phyloP scores from a whole-genome alignment of 1,284 basidiomycete genomes.

The Sphaerobolus stellatus region DNA sequence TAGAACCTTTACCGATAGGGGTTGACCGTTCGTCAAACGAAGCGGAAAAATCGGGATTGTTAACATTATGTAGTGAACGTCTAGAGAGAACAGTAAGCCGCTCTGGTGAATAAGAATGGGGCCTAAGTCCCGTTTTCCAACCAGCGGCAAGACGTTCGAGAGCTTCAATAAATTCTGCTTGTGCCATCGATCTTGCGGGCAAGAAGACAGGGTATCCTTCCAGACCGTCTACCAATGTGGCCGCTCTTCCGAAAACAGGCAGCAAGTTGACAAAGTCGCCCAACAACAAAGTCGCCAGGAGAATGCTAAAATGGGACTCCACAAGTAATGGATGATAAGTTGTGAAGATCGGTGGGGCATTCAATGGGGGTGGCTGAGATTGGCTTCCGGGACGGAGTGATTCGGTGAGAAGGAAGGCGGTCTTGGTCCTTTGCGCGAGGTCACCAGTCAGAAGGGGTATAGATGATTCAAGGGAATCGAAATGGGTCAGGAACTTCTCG shows the following conservation, averaged over 20 bases:
- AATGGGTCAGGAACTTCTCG: constrained; percentile 75
- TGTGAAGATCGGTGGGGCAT: constrained; percentile 59
- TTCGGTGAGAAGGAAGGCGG: constrained; percentile 67
- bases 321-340: constrained; percentile 84
- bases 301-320: constrained; percentile 75
- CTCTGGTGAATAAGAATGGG: constrained; percentile 46
- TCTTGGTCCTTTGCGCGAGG: constrained; percentile 54
- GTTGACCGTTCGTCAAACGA: background rate
- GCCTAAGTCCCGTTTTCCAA: constrained; percentile 61
- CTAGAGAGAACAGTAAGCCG: constrained; percentile 12
- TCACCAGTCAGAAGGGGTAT: constrained; percentile 32
- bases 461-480: constrained; percentile 61
- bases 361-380: constrained; percentile 29
- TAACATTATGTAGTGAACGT: constrained; percentile 7
- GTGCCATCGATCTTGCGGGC: constrained; percentile 78
- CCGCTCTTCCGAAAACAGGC: constrained; percentile 59
- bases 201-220: constrained; percentile 84
- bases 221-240: constrained; percentile 68
- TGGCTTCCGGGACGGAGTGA: constrained; percentile 60
- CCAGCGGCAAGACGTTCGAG: constrained; percentile 72
- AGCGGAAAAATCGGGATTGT: constrained; percentile 7
- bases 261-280: constrained; percentile 65
- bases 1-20: no score
- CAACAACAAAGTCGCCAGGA: constrained; percentile 70
- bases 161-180: constrained; percentile 80